phyloP scores from a whole-genome alignment of 1,284 basidiomycete genomes.

The Rhizoctonia solani region DNA sequence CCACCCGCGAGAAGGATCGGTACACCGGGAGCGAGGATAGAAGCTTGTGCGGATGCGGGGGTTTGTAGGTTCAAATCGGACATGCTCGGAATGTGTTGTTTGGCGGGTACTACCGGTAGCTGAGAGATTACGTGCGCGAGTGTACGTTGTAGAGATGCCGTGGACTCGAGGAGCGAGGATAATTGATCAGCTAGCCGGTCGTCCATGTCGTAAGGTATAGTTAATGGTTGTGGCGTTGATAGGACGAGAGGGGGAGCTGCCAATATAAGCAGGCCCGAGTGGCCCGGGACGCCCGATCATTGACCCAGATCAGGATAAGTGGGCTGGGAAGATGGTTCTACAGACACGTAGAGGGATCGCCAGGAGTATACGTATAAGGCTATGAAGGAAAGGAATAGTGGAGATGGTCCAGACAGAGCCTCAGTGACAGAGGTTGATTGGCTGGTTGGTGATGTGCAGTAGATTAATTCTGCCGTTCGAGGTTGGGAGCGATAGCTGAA shows the following conservation, averaged over 20 bases:
- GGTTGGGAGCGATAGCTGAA: too few relatives aligned
- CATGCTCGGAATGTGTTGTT: not conserved
- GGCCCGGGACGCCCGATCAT: constrained; percentile 7
- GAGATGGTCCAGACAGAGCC: too few relatives aligned
- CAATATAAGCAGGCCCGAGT: too few relatives aligned
- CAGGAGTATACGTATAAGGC: too few relatives aligned
- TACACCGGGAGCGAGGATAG: constrained; percentile 1
- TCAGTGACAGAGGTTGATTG: too few relatives aligned
- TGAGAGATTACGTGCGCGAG: not conserved
- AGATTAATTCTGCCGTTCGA: too few relatives aligned
- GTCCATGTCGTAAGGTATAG: constrained; percentile 11
- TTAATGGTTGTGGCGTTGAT: not conserved
- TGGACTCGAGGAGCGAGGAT: constrained; percentile 10
- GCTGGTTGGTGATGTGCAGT: too few relatives aligned
- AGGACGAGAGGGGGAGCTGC: not conserved
- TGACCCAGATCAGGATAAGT: not conserved
- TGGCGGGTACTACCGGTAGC: not conserved
- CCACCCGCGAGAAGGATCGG: constrained; percentile 12
- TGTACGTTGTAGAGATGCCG: not conserved
- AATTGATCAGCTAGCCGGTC: constrained; percentile 1
- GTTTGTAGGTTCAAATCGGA: not conserved
- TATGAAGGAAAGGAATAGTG: too few relatives aligned
- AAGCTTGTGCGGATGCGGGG: constrained; percentile 4
- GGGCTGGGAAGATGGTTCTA: too few relatives aligned
- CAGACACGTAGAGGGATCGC: too few relatives aligned